A percentile compares a stretch with the other conserved stretches of the same genome.
Conservation (phyloP, 345 rosid species). For the Salix caprea region DNA sequence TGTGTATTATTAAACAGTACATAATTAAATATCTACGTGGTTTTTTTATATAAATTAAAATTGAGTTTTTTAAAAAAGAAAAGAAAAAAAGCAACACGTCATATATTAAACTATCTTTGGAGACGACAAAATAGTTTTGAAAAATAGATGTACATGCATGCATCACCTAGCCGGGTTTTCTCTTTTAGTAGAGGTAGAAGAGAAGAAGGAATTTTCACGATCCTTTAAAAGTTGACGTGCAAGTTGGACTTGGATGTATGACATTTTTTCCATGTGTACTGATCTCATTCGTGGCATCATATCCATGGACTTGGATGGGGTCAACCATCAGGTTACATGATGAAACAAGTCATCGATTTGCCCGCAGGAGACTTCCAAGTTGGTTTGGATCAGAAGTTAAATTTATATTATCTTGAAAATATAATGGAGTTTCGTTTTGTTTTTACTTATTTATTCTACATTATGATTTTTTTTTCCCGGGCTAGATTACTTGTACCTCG, state of each 20-base stretch:
- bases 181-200: neutral
- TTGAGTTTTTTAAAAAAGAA: neutral
- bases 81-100: neutral
- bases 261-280: neutral
- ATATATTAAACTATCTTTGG: neutral
- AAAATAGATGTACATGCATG: neutral
- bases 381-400: neutral
- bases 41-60: neutral
- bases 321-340: neutral
- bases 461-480: too few species aligned
- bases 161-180: neutral
- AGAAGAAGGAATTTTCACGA: neutral
- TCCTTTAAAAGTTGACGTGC: neutral
- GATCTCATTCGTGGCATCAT: slow-evolving; percentile 3
- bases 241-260: neutral
- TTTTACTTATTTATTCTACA: too few species aligned
- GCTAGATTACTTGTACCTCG: fast-evolving
- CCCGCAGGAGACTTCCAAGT: neutral
- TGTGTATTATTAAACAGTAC: too few species aligned
- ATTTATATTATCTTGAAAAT: neutral
- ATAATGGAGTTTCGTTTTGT: neutral
- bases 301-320: neutral
- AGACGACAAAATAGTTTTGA: neutral
- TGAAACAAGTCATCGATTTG: neutral
- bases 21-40: too few species aligned